Percentiles rank a stretch among this genome's conserved stretches.
Conservation (phyloP, 2,329 filamentous ascomycete genomes). For the Knoxdaviesia capensis region DNA sequence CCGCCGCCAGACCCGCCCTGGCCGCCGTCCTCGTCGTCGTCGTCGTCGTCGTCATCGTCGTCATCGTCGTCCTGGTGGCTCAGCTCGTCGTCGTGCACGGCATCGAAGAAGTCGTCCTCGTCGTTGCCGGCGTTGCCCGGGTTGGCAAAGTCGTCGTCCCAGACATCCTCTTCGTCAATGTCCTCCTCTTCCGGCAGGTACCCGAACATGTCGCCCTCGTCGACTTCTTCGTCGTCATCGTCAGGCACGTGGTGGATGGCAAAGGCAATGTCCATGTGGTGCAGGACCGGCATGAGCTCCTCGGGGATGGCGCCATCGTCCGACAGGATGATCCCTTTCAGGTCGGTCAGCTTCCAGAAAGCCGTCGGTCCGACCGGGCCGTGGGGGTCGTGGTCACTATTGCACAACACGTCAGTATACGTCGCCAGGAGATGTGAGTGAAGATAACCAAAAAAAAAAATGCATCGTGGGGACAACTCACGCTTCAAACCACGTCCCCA, state of each 20-base stretch:
- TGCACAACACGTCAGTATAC: constrained; percentile 1
- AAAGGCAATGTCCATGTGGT: too few relatives aligned
- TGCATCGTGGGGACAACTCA: constrained; percentile 12
- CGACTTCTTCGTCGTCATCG: constrained; percentile 8
- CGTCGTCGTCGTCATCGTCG: too few relatives aligned
- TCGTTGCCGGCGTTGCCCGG: too few relatives aligned
- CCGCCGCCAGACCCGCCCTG: too few relatives aligned
- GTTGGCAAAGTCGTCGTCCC: too few relatives aligned
- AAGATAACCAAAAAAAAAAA: background rate
- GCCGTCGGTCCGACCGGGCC: constrained; percentile 57
- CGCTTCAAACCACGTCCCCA: constrained; percentile 67
- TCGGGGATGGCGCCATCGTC: too few relatives aligned
- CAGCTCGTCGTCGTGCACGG: too few relatives aligned
- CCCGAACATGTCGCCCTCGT: constrained; percentile 7
- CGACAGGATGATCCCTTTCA: too few relatives aligned
- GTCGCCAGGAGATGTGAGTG: background rate
- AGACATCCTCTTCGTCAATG: constrained; percentile 9
- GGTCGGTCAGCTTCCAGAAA: constrained; percentile 63
- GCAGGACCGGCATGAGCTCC: constrained; percentile 4
- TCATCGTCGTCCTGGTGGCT: too few relatives aligned
- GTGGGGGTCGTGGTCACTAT: constrained; percentile 41
- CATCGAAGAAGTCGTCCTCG: too few relatives aligned
- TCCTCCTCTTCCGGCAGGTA: constrained; percentile 8
- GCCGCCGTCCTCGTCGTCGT: too few relatives aligned
- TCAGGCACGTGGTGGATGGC: constrained; percentile 7